Evolutionary conservation across 768 basidiomycete genomes (phyloP).

Genomic region (Tulasnella sp.): DNA sequence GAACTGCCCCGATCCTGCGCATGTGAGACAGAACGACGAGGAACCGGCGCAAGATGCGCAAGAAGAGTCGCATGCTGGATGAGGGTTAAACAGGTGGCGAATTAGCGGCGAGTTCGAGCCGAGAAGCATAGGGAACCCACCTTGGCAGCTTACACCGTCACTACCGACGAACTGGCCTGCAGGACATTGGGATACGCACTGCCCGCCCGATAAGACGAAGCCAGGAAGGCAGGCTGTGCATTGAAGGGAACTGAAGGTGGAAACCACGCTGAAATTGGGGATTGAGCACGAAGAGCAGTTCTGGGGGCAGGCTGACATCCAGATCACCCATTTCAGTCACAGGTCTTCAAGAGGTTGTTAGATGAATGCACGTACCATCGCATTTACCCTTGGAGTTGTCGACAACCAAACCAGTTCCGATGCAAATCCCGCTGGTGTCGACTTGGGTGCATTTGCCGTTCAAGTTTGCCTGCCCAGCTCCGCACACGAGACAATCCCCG

Average conservation of each 20-base stretch:
- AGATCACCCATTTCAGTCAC: not conserved
- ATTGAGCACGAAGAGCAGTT: slow-evolving; percentile 73
- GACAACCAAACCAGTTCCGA: slow-evolving; percentile 52
- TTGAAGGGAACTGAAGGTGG: slow-evolving; percentile 51
- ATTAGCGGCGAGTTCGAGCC: not conserved
- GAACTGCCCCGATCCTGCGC: slow-evolving; percentile 44
- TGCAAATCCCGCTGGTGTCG: slow-evolving; percentile 61
- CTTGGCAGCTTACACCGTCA: slow-evolving; percentile 61
- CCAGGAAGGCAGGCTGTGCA: slow-evolving; percentile 76
- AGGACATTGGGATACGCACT: slow-evolving; percentile 62
- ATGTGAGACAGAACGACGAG: slow-evolving; percentile 62
- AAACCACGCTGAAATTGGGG: slow-evolving; percentile 55
- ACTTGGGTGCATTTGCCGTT: slow-evolving; percentile 61
- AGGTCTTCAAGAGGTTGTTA: not conserved
- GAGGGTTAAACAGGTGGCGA: not conserved
- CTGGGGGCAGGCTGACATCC: slow-evolving; percentile 54
- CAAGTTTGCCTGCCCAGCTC: slow-evolving; percentile 45
- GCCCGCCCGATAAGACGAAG: slow-evolving; percentile 54
- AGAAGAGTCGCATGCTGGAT: slow-evolving; percentile 53
- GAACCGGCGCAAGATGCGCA: slow-evolving; percentile 63
- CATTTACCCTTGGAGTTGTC: slow-evolving; percentile 78
- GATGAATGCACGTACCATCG: slow-evolving; percentile 48
- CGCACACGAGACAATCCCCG: slow-evolving; percentile 61
- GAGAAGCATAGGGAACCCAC: slow-evolving; percentile 33
- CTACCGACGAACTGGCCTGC: slow-evolving; percentile 52